Evolutionary conservation across 495 filamentous ascomycete species (phyloP).

Genomic region (Neurospora sp.): DNA sequence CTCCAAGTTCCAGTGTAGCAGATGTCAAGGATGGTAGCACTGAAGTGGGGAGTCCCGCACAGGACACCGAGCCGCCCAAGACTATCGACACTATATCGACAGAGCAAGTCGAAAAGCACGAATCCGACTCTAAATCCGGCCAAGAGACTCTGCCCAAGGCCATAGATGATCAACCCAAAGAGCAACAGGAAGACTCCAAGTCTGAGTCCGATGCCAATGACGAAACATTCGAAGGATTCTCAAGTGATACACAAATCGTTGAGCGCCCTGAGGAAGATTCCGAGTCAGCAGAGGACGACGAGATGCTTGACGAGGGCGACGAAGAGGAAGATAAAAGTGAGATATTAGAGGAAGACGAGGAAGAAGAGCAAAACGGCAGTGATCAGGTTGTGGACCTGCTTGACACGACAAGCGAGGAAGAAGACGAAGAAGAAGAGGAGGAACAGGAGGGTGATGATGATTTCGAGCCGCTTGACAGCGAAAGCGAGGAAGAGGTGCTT

Average conservation of each 20-base stretch:
- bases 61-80: not conserved
- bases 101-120: not conserved
- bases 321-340: not conserved
- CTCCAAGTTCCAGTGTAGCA: not conserved
- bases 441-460: not conserved
- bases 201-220: not conserved
- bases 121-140: not conserved
- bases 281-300: not conserved
- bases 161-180: not conserved
- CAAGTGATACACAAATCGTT: not conserved
- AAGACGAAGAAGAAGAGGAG: slow-evolving; percentile 17
- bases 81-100: not conserved
- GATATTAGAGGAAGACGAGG: not conserved
- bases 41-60: not conserved
- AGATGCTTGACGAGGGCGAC: not conserved
- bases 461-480: not conserved
- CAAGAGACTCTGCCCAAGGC: not conserved
- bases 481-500: not conserved
- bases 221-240: not conserved
- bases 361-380: slow-evolving; percentile 13
- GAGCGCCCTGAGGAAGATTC: not conserved
- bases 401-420: slow-evolving; percentile 6
- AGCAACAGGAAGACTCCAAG: not conserved
- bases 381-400: slow-evolving; percentile 9
- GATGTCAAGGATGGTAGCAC: not conserved